Base-by-base conservation (phyloP, 208 protist species). In the Histomonas meleagridis region DNA sequence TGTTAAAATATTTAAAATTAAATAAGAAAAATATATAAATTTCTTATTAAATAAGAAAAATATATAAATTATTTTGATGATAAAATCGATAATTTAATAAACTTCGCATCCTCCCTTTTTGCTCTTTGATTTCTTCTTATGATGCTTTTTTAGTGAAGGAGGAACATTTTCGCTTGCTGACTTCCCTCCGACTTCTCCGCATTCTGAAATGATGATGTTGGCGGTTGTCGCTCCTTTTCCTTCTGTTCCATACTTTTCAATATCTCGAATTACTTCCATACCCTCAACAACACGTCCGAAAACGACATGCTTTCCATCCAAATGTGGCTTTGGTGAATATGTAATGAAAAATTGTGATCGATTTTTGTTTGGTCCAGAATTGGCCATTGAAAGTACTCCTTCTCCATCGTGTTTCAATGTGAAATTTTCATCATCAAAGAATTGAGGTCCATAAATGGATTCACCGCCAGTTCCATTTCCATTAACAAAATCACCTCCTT, bases 371-470 rank as follows among this genome's bases (percentile, higher is more conserved):
- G 78, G 76, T 12, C 95, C 95, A 26, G 38, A 26, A 91, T 95
- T 95, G n/a, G 94, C 94, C 95, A 95, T 96, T 14, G 94, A 95
- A 48, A 96, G 72, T 23, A 90, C 32, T 5, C 92, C 92, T 28
- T 62, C 51, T 38, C 53, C 48, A 32, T 96, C 94, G 91, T 98
- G 97, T n/a, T 93, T 91, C 0, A 98, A 93, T 0, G 94, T 93
- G 90, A 97, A 97, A n/a, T 96, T 97, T 92, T 98, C 97, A 91
- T 98, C 97, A 0, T 96, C 96, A 48, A 86, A 86, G 70, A 91
- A 93, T 35, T 92, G 91, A 28, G 9, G 5, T 0, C 92, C 92
- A 46, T 92, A 93, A 55, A 93, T 93, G 1, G 91, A 92, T 57
- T 92, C 69, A n/a, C 92, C 92, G 62, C 96, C 96, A 62, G 94